phyloP scores from a whole-genome alignment of 1,139 yeast species.

The Geotrichum reessii region DNA sequence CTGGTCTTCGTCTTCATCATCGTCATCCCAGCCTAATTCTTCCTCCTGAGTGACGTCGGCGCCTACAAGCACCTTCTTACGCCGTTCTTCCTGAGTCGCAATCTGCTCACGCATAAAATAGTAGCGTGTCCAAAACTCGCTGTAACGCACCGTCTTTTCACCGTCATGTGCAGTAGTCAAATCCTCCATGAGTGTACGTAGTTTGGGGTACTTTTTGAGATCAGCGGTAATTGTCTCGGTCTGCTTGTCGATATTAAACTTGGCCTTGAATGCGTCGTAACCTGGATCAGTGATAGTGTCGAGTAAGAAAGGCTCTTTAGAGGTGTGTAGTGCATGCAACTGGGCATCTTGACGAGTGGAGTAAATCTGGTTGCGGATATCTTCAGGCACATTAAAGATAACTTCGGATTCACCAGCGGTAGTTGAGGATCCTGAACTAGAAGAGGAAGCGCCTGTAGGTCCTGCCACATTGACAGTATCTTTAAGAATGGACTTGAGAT shows the following conservation, averaged over 20 bases:
- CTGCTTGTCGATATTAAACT: constrained; percentile 46
- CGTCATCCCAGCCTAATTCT: constrained; percentile 55
- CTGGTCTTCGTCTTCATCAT: constrained; percentile 48
- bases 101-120: constrained; percentile 53
- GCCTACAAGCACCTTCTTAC: constrained; percentile 54
- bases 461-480: constrained; percentile 46
- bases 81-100: constrained; percentile 56
- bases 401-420: constrained; percentile 37
- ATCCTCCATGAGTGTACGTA: constrained; percentile 53
- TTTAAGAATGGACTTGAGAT: constrained; percentile 45
- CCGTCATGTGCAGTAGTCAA: constrained; percentile 50
- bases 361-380: constrained; percentile 37
- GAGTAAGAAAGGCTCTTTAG: constrained; percentile 42
- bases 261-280: constrained; percentile 33
- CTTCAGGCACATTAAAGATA: constrained; percentile 43
- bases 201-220: constrained; percentile 48
- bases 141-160: constrained; percentile 46
- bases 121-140: constrained; percentile 72
- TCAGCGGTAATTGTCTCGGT: constrained; percentile 50
- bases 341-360: constrained; percentile 58
- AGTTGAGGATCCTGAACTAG: constrained; percentile 17
- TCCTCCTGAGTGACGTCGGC: constrained; percentile 41
- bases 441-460: constrained; percentile 20
- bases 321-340: constrained; percentile 46
- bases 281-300: constrained; percentile 29